Conservation (phyloP, 116 monocot genomes). For the Zostera marina region DNA sequence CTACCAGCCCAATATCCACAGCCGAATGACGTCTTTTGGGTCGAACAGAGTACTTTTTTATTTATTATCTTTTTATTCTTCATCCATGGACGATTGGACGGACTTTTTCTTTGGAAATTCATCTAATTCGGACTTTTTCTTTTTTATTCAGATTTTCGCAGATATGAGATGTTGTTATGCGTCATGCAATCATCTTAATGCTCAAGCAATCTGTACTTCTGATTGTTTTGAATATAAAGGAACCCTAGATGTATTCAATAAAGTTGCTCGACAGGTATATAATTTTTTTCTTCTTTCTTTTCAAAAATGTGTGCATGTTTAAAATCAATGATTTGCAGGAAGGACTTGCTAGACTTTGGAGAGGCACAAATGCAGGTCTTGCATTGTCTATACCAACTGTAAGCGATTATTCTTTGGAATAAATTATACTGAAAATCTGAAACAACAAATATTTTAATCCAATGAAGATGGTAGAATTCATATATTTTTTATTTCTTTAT, state of each 20-base stretch:
- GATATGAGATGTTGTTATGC: conserved; percentile 82
- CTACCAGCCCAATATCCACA: conserved; percentile 19
- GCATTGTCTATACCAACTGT: conserved; percentile 88
- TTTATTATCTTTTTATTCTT: not conserved
- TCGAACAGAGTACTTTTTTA: conserved; percentile 35
- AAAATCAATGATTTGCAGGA: no score
- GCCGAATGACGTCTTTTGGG: conserved; percentile 38
- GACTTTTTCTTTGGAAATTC: no score
- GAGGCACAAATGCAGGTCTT: conserved; percentile 82
- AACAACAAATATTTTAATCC: no score
- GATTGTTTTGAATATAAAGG: conserved; percentile 94
- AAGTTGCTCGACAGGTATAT: conserved; percentile 75
- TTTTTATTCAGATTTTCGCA: conserved; percentile 48
- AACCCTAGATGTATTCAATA: conserved; percentile 84
- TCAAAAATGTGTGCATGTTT: not conserved
- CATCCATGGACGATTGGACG: no score
- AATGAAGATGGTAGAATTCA: no score
- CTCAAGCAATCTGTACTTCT: conserved; percentile 51
- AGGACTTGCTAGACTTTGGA: conserved; percentile 80
- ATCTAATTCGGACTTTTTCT: no score
- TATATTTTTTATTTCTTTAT: no score
- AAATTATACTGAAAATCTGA: no score
- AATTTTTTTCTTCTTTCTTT: not conserved
- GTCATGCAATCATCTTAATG: conserved; percentile 50
- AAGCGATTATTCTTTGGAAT: conserved; percentile 11